Evolutionary conservation across 306 rosid genomes (phyloP).

Genomic region (Hippophae rhamnoides): DNA sequence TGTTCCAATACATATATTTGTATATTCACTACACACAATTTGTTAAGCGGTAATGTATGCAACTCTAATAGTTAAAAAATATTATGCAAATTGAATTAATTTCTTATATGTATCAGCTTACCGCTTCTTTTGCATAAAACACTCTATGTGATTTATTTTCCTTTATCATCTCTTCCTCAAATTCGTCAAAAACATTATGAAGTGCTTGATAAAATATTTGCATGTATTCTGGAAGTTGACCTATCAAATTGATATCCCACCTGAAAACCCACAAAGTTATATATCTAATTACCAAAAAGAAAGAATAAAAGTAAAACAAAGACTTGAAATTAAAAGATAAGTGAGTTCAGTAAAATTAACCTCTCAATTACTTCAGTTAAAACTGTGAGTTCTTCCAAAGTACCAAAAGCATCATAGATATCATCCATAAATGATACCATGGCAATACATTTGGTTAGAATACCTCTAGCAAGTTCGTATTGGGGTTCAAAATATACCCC

Average conservation of each 20-base stretch:
- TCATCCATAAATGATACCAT: constrained; percentile 30
- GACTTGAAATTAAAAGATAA: background rate
- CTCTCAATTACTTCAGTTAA: constrained; percentile 33
- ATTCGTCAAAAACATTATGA: constrained; percentile 14
- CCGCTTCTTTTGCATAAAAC: too few relatives aligned
- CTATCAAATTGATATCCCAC: background rate
- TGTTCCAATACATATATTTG: too few relatives aligned
- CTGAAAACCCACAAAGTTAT: background rate
- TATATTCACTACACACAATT: too few relatives aligned
- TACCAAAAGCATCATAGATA: constrained; percentile 34
- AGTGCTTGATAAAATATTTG: constrained; percentile 3
- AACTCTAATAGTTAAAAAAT: too few relatives aligned
- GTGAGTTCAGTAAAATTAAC: background rate
- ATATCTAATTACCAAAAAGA: too few relatives aligned
- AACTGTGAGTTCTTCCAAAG: constrained; percentile 31
- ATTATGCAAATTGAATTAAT: too few relatives aligned
- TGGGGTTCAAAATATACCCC: constrained; percentile 29
- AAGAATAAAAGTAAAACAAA: background rate
- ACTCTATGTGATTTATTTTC: constrained; percentile 17
- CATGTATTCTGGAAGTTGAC: constrained; percentile 10
- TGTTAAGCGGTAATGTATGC: too few relatives aligned
- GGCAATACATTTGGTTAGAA: constrained; percentile 18
- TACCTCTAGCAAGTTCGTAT: constrained; percentile 19
- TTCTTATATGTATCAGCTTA: too few relatives aligned
- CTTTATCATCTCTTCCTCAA: constrained; percentile 6